phyloP scores from a whole-genome alignment of 768 basidiomycete genomes.

The Pleurotus eryngii region DNA sequence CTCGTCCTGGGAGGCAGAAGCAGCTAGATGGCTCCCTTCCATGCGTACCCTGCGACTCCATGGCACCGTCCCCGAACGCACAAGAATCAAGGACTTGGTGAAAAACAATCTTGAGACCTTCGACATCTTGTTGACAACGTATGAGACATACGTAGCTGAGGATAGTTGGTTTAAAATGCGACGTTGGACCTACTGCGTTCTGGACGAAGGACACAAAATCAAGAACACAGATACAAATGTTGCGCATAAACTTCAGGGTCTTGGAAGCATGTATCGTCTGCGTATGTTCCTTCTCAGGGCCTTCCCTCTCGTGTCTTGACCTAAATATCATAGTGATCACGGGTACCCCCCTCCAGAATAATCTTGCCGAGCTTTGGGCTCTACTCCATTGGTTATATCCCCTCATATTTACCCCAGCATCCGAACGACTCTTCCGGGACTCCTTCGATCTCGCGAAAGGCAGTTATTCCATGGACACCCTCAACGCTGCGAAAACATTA shows the following conservation, averaged over 20 bases:
- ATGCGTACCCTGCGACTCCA: conserved; percentile 59
- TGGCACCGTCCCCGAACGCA: conserved; percentile 50
- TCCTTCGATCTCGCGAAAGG: conserved; percentile 56
- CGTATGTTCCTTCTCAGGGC: conserved; percentile 26
- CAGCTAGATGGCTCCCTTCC: conserved; percentile 50
- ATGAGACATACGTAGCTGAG: conserved; percentile 59
- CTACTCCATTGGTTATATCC: conserved; percentile 58
- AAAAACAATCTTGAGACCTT: conserved; percentile 34
- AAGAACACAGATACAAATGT: conserved; percentile 63
- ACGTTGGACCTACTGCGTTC: conserved; percentile 55
- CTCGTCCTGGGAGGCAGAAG: conserved; percentile 56
- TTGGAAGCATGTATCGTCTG: conserved; percentile 56
- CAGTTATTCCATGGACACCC: conserved; percentile 44
- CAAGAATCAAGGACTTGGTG: conserved; percentile 46
- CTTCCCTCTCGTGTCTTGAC: not conserved
- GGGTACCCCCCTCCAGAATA: conserved; percentile 73
- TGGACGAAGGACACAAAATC: conserved; percentile 71
- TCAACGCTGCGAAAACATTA: conserved; percentile 45
- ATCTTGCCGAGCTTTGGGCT: conserved; percentile 55
- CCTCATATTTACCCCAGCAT: conserved; percentile 42
- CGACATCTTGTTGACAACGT: conserved; percentile 66
- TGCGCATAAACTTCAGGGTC: conserved; percentile 47
- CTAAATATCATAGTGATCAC: conserved; percentile 47
- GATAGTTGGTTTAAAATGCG: conserved; percentile 58
- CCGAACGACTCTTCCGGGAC: conserved; percentile 45